Evolutionary conservation across 1,139 yeast species (phyloP).

Genomic region (Magnusiomyces magnusii): DNA sequence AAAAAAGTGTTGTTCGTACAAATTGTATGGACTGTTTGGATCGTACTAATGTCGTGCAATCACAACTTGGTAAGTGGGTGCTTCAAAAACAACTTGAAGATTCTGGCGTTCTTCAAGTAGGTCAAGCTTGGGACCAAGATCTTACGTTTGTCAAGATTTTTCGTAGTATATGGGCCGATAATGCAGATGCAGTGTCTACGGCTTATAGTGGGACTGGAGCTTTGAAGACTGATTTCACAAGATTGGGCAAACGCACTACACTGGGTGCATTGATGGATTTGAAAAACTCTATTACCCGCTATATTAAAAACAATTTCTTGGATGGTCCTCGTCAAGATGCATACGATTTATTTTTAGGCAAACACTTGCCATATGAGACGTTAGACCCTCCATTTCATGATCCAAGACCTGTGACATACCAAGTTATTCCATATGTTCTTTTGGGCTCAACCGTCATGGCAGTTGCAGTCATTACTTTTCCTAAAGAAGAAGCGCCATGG

Average conservation of each 20-base stretch:
- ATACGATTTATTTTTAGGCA: conserved; percentile 79
- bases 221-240: conserved; percentile 82
- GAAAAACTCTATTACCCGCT: conserved; percentile 87
- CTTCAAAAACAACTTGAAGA: conserved; percentile 58
- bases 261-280: conserved; percentile 97
- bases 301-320: conserved; percentile 92
- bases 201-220: conserved; percentile 98
- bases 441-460: conserved; percentile 66
- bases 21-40: conserved; percentile 95
- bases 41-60: conserved; percentile 89
- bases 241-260: conserved; percentile 91
- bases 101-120: conserved; percentile 44
- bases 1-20: conserved; percentile 82
- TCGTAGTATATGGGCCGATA: conserved; percentile 95
- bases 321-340: conserved; percentile 85
- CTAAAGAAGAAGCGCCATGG: conserved; percentile 44
- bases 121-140: conserved; percentile 44
- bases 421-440: conserved; percentile 68
- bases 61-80: conserved; percentile 81
- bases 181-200: conserved; percentile 95
- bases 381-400: conserved; percentile 68
- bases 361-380: conserved; percentile 59
- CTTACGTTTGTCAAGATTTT: conserved; percentile 66
- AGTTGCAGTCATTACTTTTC: conserved; percentile 63
- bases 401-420: conserved; percentile 63